Percentiles rank a stretch among this genome's conserved stretches.
Evolutionary conservation across 2,329 filamentous ascomycete species (phyloP).

Genomic region (Aspergillus costaricaensis): DNA sequence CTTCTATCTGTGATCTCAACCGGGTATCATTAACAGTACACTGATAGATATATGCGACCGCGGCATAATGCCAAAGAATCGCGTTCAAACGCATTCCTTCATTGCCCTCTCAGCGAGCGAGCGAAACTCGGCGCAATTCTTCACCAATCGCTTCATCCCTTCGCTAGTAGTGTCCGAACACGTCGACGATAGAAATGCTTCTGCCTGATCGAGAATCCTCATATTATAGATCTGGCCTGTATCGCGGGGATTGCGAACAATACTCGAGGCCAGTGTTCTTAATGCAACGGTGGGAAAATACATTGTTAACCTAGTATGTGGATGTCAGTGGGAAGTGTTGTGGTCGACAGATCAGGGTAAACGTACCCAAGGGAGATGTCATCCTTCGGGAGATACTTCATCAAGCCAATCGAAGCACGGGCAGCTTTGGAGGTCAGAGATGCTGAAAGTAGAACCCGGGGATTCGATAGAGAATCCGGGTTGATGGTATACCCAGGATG

Average conservation of each 20-base stretch:
- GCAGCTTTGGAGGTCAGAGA: constrained; percentile 20
- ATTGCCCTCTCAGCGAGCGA: constrained; percentile 13
- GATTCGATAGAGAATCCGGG: constrained; percentile 1
- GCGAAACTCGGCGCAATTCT: constrained; percentile 20
- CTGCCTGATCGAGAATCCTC: constrained; percentile 18
- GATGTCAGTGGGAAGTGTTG: too few relatives aligned
- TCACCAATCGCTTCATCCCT: constrained; percentile 10
- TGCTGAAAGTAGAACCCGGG: constrained; percentile 15
- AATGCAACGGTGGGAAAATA: constrained; percentile 22
- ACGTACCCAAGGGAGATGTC: constrained; percentile 19
- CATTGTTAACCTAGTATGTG: constrained; percentile 11
- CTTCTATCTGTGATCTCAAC: too few relatives aligned
- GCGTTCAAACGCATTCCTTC: not conserved
- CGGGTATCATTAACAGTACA: too few relatives aligned
- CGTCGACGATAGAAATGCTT: constrained; percentile 15
- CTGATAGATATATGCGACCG: not conserved
- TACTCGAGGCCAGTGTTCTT: constrained; percentile 18
- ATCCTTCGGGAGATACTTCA: constrained; percentile 19
- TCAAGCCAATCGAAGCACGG: constrained; percentile 19
- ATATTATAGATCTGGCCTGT: constrained; percentile 14
- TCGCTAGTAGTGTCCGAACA: constrained; percentile 11
- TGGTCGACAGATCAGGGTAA: too few relatives aligned
- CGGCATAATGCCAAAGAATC: not conserved
- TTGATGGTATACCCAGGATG: not conserved
- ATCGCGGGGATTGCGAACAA: constrained; percentile 18